phyloP scores from a whole-genome alignment of 495 filamentous ascomycete species.

The Xeromyces bisporus region DNA sequence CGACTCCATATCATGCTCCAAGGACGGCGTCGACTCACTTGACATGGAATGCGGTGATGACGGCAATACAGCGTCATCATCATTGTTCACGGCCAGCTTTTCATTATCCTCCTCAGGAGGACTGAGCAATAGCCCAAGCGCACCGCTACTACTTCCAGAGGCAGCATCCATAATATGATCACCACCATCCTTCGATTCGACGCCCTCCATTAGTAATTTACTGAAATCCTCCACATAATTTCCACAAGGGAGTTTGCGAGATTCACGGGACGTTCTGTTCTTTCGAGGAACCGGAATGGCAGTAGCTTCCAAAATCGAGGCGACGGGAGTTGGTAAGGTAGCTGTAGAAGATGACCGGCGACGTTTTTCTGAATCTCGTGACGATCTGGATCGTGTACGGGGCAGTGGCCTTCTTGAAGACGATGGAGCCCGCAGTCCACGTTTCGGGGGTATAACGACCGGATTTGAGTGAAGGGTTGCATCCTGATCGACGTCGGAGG shows the following conservation, averaged over 20 bases:
- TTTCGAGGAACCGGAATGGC: constrained; percentile 26
- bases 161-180: constrained; percentile 15
- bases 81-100: constrained; percentile 14
- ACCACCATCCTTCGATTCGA: constrained; percentile 21
- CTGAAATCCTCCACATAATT: constrained; percentile 32
- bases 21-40: constrained; percentile 43
- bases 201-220: constrained; percentile 24
- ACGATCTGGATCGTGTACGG: constrained; percentile 10
- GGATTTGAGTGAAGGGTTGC: constrained; percentile 16
- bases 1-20: constrained; percentile 37
- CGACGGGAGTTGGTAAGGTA: constrained; percentile 17
- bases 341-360: constrained; percentile 17
- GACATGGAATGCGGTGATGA: constrained; percentile 37
- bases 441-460: constrained; percentile 28
- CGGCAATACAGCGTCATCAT: constrained; percentile 21
- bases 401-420: too few relatives aligned
- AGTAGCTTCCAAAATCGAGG: constrained; percentile 28
- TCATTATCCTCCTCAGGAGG: constrained; percentile 29
- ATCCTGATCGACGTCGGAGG: neutral
- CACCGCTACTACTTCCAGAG: constrained; percentile 16
- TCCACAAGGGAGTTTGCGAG: constrained; percentile 22
- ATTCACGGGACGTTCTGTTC: constrained; percentile 14
- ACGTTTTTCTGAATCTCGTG: constrained; percentile 3
- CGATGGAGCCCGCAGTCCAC: constrained; percentile 11
- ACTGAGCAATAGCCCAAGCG: constrained; percentile 29